phyloP scores from a whole-genome alignment of 805 yeast species.

The Millerozyma miso region DNA sequence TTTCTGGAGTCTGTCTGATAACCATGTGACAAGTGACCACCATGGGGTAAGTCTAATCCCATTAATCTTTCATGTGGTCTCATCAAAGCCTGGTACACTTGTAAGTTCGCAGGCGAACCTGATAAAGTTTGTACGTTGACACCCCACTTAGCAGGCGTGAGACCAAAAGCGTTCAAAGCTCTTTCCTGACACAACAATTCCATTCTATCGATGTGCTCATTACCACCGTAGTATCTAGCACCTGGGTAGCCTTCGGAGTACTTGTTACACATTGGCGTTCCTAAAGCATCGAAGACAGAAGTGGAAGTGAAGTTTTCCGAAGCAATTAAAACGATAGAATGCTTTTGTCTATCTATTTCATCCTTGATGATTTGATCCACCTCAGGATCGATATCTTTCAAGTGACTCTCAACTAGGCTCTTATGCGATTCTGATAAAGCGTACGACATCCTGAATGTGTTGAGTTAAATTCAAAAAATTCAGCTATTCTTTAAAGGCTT shows the following conservation, averaged over 20 bases:
- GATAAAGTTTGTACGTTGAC: slow-evolving; percentile 94
- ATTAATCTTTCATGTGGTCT: slow-evolving; percentile 88
- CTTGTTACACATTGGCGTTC: slow-evolving; percentile 96
- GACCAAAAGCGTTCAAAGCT: slow-evolving; percentile 78
- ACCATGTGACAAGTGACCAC: slow-evolving; percentile 97
- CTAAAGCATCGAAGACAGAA: slow-evolving; percentile 90
- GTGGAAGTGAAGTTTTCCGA: slow-evolving; percentile 95
- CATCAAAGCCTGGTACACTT: slow-evolving; percentile 85
- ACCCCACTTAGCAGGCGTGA: slow-evolving; percentile 87
- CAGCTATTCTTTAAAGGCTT: not conserved
- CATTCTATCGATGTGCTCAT: slow-evolving; percentile 87
- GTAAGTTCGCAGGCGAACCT: slow-evolving; percentile 95
- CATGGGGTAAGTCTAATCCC: slow-evolving; percentile 98
- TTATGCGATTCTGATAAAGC: slow-evolving; percentile 47
- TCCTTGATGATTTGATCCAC: slow-evolving; percentile 70
- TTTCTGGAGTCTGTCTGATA: slow-evolving; percentile 88
- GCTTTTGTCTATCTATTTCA: slow-evolving; percentile 84
- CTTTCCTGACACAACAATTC: slow-evolving; percentile 88
- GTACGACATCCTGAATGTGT: slow-evolving; percentile 31
- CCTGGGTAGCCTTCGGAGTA: slow-evolving; percentile 99
- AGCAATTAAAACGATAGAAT: slow-evolving; percentile 88
- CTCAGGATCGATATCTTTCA: slow-evolving; percentile 76
- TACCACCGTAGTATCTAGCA: slow-evolving; percentile 97
- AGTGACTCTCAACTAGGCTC: slow-evolving; percentile 56
- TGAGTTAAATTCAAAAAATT: not conserved